Evolutionary conservation across 345 rosid species (phyloP), one percentile per base, ranked within the genome.

Genomic region (Hevea brasiliensis): DNA sequence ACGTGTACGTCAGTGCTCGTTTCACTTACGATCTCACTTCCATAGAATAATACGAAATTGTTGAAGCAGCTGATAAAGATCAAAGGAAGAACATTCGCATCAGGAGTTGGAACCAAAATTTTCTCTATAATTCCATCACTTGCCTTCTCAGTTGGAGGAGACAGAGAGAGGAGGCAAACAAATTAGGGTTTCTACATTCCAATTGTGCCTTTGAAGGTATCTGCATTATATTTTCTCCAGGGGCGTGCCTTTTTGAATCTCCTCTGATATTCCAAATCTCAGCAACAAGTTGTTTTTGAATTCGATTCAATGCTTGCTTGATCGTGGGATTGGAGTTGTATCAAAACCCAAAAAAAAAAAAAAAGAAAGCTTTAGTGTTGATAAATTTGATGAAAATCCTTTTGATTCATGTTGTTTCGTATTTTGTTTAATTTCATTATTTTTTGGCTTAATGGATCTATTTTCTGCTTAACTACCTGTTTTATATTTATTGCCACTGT

Each of bases 211-310:
- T 32, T 32, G 37, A 32, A 32, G 37, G 37, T 32, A 32, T 32
- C 37, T 4, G 4, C 37, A 32, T 32, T 32, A 32, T 32, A 32
- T 4, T 32, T 4, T 32, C 2, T 32, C 3, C 37, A 32, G 37
- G 4, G 37, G 3, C 37, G 10, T 53, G 69, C 68, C 29, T 27
- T 74, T 66, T 45, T 32, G 65, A 56, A 65, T 70, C 40, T 63
- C 27, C 45, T 61, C 41, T 48, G 8, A 7, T 26, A 75, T 75
- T 32, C 73, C 32, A 60, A 23, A 67, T 67, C 59, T 74, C 41
- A 67, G 23, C 41, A 12, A 12, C 68, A 59, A 70, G 71, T 60
- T 67, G 23, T 72, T 21, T 10, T 53, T 7, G 24, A 13, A n/a
- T n/a, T 47, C 32, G 48, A 58, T 53, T 41, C n/a, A 24, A 3